Conservation (phyloP, 805 yeast species). For the Metschnikowia gelsemii region DNA sequence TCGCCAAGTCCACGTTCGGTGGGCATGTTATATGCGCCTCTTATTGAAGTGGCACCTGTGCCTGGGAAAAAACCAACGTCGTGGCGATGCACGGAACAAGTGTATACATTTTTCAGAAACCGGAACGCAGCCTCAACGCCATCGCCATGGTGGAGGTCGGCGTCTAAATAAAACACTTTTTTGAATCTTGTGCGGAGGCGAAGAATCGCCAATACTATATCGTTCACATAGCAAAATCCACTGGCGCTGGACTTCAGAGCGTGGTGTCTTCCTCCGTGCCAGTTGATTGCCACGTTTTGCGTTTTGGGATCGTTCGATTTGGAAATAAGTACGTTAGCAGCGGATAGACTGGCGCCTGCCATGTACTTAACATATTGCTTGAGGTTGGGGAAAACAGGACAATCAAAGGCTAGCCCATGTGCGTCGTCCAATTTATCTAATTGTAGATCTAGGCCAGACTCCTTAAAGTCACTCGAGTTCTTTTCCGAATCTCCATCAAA, state of each 20-base stretch:
- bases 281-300: conserved; percentile 48
- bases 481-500: too few relatives aligned
- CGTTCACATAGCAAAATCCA: conserved; percentile 76
- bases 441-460: not conserved
- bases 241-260: conserved; percentile 53
- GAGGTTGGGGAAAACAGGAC: conserved; percentile 59
- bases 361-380: conserved; percentile 47
- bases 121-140: conserved; percentile 71
- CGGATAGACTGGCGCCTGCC: conserved; percentile 58
- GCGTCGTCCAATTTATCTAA: not conserved
- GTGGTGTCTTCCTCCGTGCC: conserved; percentile 84
- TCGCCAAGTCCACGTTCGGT: conserved; percentile 57
- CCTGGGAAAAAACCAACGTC: conserved; percentile 77
- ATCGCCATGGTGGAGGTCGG: conserved; percentile 80
- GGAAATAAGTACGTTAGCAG: conserved; percentile 39
- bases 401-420: conserved; percentile 60
- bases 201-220: conserved; percentile 57
- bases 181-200: conserved; percentile 46
- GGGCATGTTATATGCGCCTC: conserved; percentile 51
- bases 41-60: conserved; percentile 50
- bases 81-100: conserved; percentile 61
- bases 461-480: too few relatives aligned
- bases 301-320: not conserved
- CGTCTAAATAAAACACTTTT: conserved; percentile 59
- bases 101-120: conserved; percentile 52